Base-by-base conservation (phyloP, 768 basidiomycete species). In the Podaxis pistillaris region DNA sequence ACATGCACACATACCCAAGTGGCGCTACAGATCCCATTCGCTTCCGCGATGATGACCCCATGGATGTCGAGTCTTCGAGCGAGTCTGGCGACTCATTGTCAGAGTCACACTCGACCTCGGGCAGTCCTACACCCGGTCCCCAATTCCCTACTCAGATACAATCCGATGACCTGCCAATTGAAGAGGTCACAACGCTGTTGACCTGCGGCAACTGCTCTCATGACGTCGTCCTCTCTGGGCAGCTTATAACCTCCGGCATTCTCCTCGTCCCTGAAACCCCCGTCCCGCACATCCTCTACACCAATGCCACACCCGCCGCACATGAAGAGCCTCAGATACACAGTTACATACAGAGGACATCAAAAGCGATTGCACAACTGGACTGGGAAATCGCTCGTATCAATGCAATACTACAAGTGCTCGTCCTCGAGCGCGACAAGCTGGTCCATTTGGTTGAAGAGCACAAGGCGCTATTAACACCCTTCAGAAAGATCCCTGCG, bases 121-220 rank as follows among this genome's bases (percentile, higher is more conserved):
- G 58, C 36, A 60, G 58, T 12, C 58, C 58, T n/a, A 60, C 58
- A 24, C 58, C 58, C 19, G 58, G 50, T 15, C 58, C 36, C 13
- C 58, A 60, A 9, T 11, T 33, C 8, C 58, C 30, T 28, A 36
- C 38, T 22, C 58, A 40, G 17, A 26, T 30, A 33, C 58, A 60
- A 28, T 52, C 49, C 9, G 36, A 52, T 22, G 50, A 40, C 24
- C n/a, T 52, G 22, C 60, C 60, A 33, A 52, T 62, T n/a, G 41
- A 62, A 40, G 53, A 49, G 12, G 40, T 62, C 11, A 62, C 60
- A 46, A 62, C 60, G 2, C 53, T 62, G n/a, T 30, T 62, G 15
- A 62, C 60, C 44, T 62, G 60, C 36, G 60, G 60, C 26, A 55
- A 62, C 54, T 62, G 60, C 60, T 56, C 33, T 22, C 60, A 62